Evolutionary conservation across 495 filamentous ascomycete species (phyloP), one percentile per base, ranked within the genome.

Genomic region (Echria macrotheca): DNA sequence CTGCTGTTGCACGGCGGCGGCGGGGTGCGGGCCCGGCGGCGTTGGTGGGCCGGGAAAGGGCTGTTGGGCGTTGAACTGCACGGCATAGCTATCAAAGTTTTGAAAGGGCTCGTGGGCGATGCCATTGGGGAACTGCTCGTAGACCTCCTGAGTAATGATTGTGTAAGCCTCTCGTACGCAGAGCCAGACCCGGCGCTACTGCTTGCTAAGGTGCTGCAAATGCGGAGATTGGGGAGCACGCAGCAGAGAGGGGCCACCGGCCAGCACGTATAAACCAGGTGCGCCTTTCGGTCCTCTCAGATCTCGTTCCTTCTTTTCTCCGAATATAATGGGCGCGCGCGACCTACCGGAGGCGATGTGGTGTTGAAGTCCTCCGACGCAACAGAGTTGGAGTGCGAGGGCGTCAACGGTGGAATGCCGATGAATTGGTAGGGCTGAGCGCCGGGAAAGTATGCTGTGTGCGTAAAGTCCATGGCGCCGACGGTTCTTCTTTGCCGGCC

Each of bases 391-490:
- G 74, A 69, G 59, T 75, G 75, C 25, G 70, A 69, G 21, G 74
- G 76, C 33, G 74, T 79, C 50, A 76, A 53, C 17, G 73, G 73
- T 52, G 73, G 68, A 47, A 77, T 74, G 53, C 71, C 70, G 51
- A 79, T 71, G 60, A 78, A 79, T 44, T 69, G 72, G 65, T 78
- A 80, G 48, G 70, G 67, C 65, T 78, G 75, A 48, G 67, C 63
- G 53, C 71, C 69, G 38, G 68, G 53, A 54, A 66, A 70, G 68
- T 70, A 76, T 11, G 66, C 43, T 44, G 59, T 41, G 39, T 67
- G 55, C 19, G 68, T 63, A 55, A 68, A 76, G 55, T 74, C 70
- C 72, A 75, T 75, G 49, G 58, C 50, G 48, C 17, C 33, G 49
- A 5, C n/a, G n/a, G n/a, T n/a, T n/a, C n/a, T 12, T 21, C 14